Base-by-base conservation (phyloP, 139 green algal species). In the Chlorella sp. region DNA sequence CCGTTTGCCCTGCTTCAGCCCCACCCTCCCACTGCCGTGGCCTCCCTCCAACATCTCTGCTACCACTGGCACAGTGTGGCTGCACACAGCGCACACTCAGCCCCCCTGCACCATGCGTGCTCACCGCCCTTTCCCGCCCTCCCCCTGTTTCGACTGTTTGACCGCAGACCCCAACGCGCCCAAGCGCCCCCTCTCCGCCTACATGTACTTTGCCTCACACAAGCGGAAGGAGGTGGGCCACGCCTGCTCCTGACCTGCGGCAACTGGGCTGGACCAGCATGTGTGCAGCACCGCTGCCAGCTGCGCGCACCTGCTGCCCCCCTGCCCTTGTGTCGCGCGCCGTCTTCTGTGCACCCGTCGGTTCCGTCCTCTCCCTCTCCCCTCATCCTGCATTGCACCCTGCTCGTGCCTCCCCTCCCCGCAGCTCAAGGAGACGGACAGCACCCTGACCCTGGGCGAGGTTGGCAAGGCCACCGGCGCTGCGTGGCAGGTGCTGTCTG, bases 131-230 rank as follows among this genome's bases (percentile, higher is more conserved):
- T 48, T 39, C 75, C n/a, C 19, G 28, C 32, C 34, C 75, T 81
- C n/a, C 75, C 78, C 40, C 40, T 7, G 16, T 30, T 32, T 42
- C 21, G 34, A 26, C 39, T 61, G 75, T 18, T 32, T 57, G 39
- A 26, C 26, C n/a, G 75, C 75, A 81, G 91, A 93, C 53, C 91
- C 91, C 71, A 93, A 93, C n/a, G 91, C 91, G 9, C 91, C 91
- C 61, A 93, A 93, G 91, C 90, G 81, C 19, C 57, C 57, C 61
- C 86, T 85, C 64, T 88, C 83, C 30, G 91, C 87, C 57, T 93
- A 93, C 91, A 86, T 93, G n/a, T 87, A 81, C 91, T 93, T 88
- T 61, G 81, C 75, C 3, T n/a, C 48, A 3, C 82, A 91, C 34
- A 71, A 79, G 16, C 87, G 91, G 34, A 40, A 83, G 28, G 61